These are phyloP conservation scores for Arabis alpina DNA, from an alignment of 345 rosid genomes.

Conservation along the genomic window DNA sequence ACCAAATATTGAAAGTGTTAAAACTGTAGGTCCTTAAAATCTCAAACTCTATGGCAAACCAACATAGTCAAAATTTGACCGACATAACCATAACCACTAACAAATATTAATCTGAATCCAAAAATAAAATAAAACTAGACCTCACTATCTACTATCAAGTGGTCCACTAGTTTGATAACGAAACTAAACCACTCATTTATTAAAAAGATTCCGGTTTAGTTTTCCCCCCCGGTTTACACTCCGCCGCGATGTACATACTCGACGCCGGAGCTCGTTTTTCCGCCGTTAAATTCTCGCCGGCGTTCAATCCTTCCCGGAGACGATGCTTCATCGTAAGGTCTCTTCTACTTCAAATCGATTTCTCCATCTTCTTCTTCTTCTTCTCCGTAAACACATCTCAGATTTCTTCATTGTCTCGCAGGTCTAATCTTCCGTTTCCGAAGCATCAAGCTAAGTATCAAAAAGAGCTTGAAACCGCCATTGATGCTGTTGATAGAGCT, in stretches of 20 bases:
- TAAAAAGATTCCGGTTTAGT: conserved; percentile 13
- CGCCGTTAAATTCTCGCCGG: conserved; percentile 45
- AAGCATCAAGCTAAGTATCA: conserved; percentile 66
- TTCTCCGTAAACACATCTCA: neutral
- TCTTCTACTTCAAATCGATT: conserved; percentile 25
- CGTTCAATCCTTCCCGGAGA: conserved; percentile 36
- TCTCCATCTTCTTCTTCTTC: conserved; percentile 9
- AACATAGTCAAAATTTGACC: too few species aligned
- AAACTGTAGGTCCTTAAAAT: too few species aligned
- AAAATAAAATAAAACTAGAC: neutral
- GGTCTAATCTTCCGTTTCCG: conserved; percentile 67
- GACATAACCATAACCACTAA: too few species aligned
- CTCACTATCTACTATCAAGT: neutral
- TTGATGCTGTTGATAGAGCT: conserved; percentile 75
- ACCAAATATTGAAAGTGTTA: too few species aligned
- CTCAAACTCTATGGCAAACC: too few species aligned
- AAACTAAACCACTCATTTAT: conserved; percentile 14
- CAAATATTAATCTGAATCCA: too few species aligned
- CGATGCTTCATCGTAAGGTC: conserved; percentile 54
- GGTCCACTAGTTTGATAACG: conserved; percentile 1
- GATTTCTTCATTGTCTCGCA: conserved; percentile 28
- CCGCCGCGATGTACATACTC: conserved; percentile 54
- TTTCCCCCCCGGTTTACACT: conserved; percentile 16
- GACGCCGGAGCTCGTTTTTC: conserved; percentile 46
- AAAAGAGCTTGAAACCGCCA: conserved; percentile 73